Evolutionary conservation across 106 monocot genomes (phyloP).

Genomic region (Allium cepa): DNA sequence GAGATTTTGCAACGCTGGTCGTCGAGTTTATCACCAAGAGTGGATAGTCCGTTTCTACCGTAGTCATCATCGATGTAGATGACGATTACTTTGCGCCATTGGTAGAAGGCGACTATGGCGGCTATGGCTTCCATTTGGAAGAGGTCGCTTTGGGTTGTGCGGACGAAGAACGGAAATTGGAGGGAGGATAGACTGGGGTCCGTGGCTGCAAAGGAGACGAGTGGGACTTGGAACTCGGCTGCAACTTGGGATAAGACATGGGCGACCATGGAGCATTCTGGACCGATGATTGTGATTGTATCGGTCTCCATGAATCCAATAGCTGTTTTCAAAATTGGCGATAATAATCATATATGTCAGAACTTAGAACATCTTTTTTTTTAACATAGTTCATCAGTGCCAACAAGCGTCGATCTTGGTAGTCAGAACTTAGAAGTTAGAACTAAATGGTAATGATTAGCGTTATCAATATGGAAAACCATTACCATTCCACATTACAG

Average conservation of each 20-base stretch:
- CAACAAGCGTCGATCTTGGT: no score
- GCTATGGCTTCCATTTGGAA: constrained; percentile 65
- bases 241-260: constrained; percentile 46
- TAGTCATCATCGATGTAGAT: constrained; percentile 62
- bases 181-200: constrained; percentile 57
- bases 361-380: no score
- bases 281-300: constrained; percentile 49
- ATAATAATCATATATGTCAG: background rate
- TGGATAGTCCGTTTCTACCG: constrained; percentile 55
- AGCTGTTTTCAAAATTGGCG: constrained; percentile 8
- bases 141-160: constrained; percentile 43
- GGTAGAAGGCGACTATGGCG: constrained; percentile 44
- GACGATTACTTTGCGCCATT: constrained; percentile 52
- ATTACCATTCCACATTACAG: no score
- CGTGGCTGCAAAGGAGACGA: constrained; percentile 56
- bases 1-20: constrained; percentile 41
- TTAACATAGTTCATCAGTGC: no score
- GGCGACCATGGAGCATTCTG: constrained; percentile 57
- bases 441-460: no score
- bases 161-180: constrained; percentile 66
- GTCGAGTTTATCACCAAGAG: constrained; percentile 38
- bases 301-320: constrained; percentile 59
- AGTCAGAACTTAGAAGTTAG: no score
- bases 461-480: no score
- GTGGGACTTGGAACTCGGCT: constrained; percentile 60